A percentile compares a stretch with the other conserved stretches of the same genome.
Evolutionary conservation across 768 basidiomycete genomes (phyloP).

Genomic region (Phlebiopsis flavidoalba): DNA sequence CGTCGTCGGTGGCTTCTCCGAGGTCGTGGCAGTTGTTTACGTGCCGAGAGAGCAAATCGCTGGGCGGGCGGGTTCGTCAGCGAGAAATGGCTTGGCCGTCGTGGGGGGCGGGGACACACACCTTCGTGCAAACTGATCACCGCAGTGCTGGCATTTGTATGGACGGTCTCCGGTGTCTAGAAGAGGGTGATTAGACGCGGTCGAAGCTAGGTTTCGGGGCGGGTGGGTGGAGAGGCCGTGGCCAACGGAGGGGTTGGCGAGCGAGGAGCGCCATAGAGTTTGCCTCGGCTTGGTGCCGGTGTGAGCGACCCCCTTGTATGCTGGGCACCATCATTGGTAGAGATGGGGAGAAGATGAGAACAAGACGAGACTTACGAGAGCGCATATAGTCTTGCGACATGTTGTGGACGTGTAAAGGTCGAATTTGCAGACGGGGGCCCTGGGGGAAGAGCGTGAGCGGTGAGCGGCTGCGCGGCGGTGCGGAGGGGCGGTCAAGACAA

Average conservation of each 20-base stretch:
- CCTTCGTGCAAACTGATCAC: constrained; percentile 89
- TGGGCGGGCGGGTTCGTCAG: constrained; percentile 22
- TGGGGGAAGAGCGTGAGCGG: not conserved
- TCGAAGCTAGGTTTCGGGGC: constrained; percentile 7
- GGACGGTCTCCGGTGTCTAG: constrained; percentile 89
- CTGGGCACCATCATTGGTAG: no score
- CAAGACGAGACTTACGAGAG: constrained; percentile 57
- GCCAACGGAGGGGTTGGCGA: not conserved
- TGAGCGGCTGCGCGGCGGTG: constrained; percentile 10
- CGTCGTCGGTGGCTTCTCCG: constrained; percentile 52
- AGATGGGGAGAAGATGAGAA: no score
- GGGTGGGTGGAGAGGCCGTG: constrained; percentile 2
- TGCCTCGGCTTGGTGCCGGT: not conserved
- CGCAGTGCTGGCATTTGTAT: constrained; percentile 84
- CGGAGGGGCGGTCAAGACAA: constrained; percentile 7
- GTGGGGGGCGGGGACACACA: constrained; percentile 22
- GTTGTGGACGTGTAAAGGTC: constrained; percentile 84
- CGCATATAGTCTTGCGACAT: constrained; percentile 90
- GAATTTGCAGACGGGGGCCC: constrained; percentile 85
- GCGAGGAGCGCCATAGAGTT: not conserved
- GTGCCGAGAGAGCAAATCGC: constrained; percentile 82
- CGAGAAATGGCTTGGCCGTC: not conserved
- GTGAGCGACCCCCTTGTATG: not conserved
- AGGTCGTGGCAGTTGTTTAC: constrained; percentile 85
- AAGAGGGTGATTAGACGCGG: not conserved